Conservation (phyloP, 371 early-diverging fungal species). For the Parasitella parasitica region DNA sequence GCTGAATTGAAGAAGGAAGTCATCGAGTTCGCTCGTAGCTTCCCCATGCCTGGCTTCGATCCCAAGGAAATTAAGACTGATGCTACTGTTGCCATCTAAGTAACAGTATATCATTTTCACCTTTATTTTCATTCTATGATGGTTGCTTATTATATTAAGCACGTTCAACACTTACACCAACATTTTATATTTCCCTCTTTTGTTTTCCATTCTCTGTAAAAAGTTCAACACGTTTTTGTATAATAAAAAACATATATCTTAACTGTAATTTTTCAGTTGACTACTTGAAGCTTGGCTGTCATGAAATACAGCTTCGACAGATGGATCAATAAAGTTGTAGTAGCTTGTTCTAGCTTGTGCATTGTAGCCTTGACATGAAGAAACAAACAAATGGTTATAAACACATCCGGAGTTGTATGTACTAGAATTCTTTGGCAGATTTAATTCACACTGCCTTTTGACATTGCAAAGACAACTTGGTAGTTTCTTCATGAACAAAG, state of each 20-base stretch:
- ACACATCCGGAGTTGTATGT: no score
- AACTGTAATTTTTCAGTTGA: neutral
- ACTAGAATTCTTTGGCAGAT: no score
- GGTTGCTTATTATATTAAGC: conserved; percentile 1
- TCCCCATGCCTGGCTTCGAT: conserved; percentile 90
- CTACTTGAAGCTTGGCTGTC: no score
- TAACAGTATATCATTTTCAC: neutral
- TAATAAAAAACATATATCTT: conserved; percentile 13
- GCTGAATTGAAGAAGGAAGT: conserved; percentile 84
- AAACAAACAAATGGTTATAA: no score
- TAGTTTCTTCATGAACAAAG: no score
- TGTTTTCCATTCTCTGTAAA: conserved; percentile 9
- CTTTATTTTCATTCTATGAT: conserved; percentile 3
- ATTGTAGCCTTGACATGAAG: no score
- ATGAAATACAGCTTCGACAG: no score
- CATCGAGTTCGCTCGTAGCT: conserved; percentile 84
- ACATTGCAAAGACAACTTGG: no score
- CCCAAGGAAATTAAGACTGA: conserved; percentile 46
- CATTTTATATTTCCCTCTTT: conserved; percentile 11
- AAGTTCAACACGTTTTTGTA: conserved; percentile 34
- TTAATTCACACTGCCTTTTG: no score
- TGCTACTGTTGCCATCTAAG: conserved; percentile 47
- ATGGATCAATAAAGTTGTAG: no score
- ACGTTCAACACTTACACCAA: conserved; percentile 23
- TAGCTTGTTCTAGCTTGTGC: no score